Base-by-base conservation (phyloP, 2,329 filamentous ascomycete genomes). In the Daldinia sp. region DNA sequence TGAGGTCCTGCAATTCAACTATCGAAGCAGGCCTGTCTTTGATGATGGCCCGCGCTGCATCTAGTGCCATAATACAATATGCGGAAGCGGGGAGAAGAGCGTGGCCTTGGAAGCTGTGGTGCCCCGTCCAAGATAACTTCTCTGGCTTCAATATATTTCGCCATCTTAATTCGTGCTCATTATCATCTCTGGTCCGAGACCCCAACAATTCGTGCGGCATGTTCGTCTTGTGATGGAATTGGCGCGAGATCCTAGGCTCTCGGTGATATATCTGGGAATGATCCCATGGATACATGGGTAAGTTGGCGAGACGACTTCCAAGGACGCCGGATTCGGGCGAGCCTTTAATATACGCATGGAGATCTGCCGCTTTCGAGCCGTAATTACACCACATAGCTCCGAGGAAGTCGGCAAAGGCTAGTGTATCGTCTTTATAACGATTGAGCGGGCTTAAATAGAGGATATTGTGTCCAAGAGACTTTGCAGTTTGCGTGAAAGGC, bases 241-340 rank as follows among this genome's bases (percentile, higher is more conserved):
- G 75, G 13, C 77, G 76, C 15, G 79, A 79, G 4, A 82, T 67
- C 3, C 81, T 75, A 13, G 80, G 79, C 60, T 83, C 79, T 19
- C 78, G 74, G 73, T 79, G 82, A 63, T 80, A 75, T 1, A 67
- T 58, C 23, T 77, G 75, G 1, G 76, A 75, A 66, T 84, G 81
- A 41, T 84, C 79, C 80, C 82, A 85, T 0, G 78, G 76, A 58
- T 85, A 85, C 0, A 69, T 58, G 0, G 83, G 82, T 0, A 81
- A 58, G 32, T 75, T 62, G 1, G 43, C 17, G 4, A 76, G 58
- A 8, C 58, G 61, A n/a, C 41, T 56, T 15, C 29, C 15, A 13
- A 61, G 19, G 6, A 66, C 4, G 8, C 32, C 25, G 0, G 45
- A 41, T n/a, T 47, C 34, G 5, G 62, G 47, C 1, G 67, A 71